Conservation (phyloP, 2,329 filamentous ascomycete genomes). For the Pestalotiopsis sp. region DNA sequence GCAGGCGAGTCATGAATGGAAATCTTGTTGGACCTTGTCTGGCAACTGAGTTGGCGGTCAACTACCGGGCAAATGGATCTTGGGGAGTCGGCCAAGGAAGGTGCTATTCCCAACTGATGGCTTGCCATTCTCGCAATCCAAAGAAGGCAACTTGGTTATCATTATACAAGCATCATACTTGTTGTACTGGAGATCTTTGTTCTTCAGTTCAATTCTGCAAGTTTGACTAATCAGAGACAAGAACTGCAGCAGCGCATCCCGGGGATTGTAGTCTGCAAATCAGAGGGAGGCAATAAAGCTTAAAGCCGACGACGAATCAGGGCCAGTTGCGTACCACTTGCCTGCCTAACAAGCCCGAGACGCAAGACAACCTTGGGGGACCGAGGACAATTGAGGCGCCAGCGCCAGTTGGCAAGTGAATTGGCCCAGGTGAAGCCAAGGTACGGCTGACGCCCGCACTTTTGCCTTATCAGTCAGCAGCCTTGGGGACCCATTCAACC, state of each 20-base stretch:
- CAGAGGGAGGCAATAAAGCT: neutral
- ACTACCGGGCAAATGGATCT: neutral
- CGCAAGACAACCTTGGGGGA: neutral
- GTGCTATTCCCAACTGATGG: neutral
- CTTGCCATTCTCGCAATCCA: too few species aligned
- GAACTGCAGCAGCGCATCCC: too few species aligned
- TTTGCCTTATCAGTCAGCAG: constrained; percentile 12
- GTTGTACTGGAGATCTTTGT: too few species aligned
- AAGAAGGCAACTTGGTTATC: too few species aligned
- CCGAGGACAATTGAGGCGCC: neutral
- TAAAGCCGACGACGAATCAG: neutral
- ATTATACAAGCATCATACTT: too few species aligned
- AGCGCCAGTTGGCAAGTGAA: neutral
- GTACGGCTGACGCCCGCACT: too few species aligned
- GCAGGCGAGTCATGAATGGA: neutral
- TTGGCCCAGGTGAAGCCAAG: too few species aligned
- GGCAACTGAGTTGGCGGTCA: neutral
- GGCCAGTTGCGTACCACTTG: neutral
- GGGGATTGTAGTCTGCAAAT: neutral
- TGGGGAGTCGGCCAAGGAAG: neutral
- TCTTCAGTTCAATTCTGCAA: too few species aligned
- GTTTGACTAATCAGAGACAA: too few species aligned
- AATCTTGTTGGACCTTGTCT: neutral
- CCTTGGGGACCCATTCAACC: neutral
- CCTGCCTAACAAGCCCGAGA: neutral